Conservation (phyloP, 129 eudicot species). For the Pittosporum tobira region DNA sequence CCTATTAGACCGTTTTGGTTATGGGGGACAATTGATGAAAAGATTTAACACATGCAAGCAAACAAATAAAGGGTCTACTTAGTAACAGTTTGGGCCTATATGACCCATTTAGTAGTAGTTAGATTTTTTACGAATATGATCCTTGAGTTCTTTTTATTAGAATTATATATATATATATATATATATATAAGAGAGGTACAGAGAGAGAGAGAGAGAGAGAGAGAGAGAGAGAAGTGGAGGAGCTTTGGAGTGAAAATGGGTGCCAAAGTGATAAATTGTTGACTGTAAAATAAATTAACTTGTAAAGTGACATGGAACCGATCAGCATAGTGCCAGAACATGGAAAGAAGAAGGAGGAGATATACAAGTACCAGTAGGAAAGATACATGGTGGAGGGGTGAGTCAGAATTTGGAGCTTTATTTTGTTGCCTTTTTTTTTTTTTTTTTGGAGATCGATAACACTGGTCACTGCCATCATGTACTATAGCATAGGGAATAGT, state of each 20-base stretch:
- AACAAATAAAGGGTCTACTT: too few species aligned
- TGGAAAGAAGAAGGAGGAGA: too few species aligned
- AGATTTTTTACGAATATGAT: too few species aligned
- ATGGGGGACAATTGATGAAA: too few species aligned
- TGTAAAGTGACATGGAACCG: not conserved
- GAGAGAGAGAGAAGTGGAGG: not conserved
- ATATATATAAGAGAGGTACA: too few species aligned
- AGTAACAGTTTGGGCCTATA: too few species aligned
- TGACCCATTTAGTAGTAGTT: too few species aligned
- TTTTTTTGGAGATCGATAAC: conserved; percentile 3
- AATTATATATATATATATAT: too few species aligned
- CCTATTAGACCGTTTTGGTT: too few species aligned
- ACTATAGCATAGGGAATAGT: conserved; percentile 4
- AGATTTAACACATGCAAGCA: too few species aligned
- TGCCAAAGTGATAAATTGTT: conserved; percentile 1
- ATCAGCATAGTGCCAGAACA: too few species aligned
- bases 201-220: not conserved
- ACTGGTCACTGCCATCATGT: conserved; percentile 23
- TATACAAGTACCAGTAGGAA: not conserved
- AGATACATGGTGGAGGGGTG: not conserved
- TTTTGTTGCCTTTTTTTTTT: not conserved
- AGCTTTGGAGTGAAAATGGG: conserved; percentile 13
- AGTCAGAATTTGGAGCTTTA: conserved; percentile 14
- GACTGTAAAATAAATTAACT: not conserved
- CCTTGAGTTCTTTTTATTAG: too few species aligned